These are phyloP conservation scores for Eucalyptus tenuipes DNA, from an alignment of 345 rosid species.

Conservation along the genomic window DNA sequence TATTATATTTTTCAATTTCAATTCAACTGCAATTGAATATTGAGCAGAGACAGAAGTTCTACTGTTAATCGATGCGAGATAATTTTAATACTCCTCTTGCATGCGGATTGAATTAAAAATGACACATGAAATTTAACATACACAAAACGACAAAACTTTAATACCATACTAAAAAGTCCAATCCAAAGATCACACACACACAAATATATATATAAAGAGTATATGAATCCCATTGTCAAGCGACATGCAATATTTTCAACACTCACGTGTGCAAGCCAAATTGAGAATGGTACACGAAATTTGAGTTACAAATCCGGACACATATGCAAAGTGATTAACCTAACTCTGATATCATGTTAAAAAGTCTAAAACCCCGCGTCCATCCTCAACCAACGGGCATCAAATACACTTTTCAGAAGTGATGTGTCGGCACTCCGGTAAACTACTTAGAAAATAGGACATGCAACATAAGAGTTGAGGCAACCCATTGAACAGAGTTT, in stretches of 20 bases:
- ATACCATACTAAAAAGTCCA: not conserved
- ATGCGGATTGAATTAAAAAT: accelerated
- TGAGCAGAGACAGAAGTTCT: no score
- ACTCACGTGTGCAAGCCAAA: not conserved
- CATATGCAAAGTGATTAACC: not conserved
- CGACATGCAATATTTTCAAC: not conserved
- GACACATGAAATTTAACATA: not conserved
- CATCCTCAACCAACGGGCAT: not conserved
- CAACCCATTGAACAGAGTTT: not conserved
- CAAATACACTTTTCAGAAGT: not conserved
- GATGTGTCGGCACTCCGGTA: not conserved
- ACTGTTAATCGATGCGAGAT: not conserved
- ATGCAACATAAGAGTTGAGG: not conserved
- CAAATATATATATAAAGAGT: accelerated
- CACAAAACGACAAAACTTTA: accelerated
- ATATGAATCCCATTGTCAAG: not conserved
- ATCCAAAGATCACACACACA: no score
- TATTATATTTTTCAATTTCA: no score
- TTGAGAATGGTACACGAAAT: not conserved
- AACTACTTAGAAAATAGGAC: not conserved
- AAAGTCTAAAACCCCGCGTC: not conserved
- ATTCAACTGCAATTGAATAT: not conserved
- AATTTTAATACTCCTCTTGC: not conserved
- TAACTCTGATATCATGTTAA: not conserved
- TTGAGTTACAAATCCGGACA: not conserved